Evolutionary conservation across 352 stramenopile genomes (phyloP).

Genomic region (Phytophthora fragariaefolia): DNA sequence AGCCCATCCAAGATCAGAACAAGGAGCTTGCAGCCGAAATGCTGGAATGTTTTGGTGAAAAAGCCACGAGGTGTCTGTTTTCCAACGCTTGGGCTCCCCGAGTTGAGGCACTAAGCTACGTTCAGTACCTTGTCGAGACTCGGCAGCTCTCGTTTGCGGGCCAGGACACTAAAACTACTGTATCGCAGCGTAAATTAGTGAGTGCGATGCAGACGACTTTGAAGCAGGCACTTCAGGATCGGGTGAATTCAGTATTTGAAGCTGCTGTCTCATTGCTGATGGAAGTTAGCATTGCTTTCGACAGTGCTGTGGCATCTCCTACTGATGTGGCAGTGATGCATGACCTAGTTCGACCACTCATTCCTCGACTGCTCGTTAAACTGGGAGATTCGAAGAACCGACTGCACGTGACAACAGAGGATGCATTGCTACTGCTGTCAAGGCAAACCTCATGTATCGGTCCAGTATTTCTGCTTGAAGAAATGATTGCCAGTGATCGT

Average conservation of each 20-base stretch:
- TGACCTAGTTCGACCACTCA: conserved; percentile 68
- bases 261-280: conserved; percentile 72
- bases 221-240: conserved; percentile 68
- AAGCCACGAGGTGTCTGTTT: conserved; percentile 75
- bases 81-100: conserved; percentile 84
- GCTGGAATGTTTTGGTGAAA: conserved; percentile 71
- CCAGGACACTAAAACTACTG: background rate
- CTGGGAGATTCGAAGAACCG: conserved; percentile 79
- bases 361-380: conserved; percentile 74
- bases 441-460: conserved; percentile 66
- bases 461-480: conserved; percentile 74
- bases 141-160: conserved; percentile 56
- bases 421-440: conserved; percentile 73
- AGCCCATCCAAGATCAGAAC: conserved; percentile 72
- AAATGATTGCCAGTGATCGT: conserved; percentile 76
- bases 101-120: conserved; percentile 78
- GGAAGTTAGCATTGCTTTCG: conserved; percentile 73
- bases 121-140: conserved; percentile 72
- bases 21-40: conserved; percentile 55
- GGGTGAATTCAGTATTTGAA: conserved; percentile 83
- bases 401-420: conserved; percentile 74
- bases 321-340: conserved; percentile 45
- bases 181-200: conserved; percentile 28
- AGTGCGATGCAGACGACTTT: conserved; percentile 63
- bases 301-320: conserved; percentile 31